Base-by-base conservation (phyloP, 768 basidiomycete species). In the Leccinum aurantiacum region DNA sequence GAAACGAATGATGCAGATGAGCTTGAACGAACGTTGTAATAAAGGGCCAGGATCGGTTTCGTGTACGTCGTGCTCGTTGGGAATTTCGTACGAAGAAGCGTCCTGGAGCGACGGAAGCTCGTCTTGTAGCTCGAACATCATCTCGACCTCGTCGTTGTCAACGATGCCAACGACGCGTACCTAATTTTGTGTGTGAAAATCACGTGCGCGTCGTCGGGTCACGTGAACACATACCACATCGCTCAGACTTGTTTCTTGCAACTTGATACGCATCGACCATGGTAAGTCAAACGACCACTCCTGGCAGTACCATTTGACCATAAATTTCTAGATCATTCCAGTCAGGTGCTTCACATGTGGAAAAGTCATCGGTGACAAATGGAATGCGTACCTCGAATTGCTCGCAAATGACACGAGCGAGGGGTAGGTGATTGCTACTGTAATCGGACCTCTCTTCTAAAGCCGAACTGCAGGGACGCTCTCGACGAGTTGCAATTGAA, bases 341-440 rank as follows among this genome's bases (percentile, higher is more conserved):
- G 92, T 98, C 8, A 87, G 95, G 47, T 96, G 95, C 66, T 97
- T 97, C 71, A 93, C 95, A 15, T 96, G 94, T 70, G 96, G 96
- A 49, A 98, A 98, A 76, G 95, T 98, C 62, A 89, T 98, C 46
- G 94, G 96, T 52, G 93, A 98, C 79, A 92, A 97, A 65, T 98
- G 96, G 95, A 89, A 85, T 59, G 82, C 83, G 22, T 98, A 97
- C 74, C 77, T 97, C 38, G 87, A 89, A 67, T 77, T 95, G 47
- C 78, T 97, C 60, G 84, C 88, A 37, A 83, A 84, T 59, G 94
- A 92, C 66, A 84, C 86, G 76, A 87, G 83, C 64, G 95, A 98
- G 80, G 95, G 95, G 95, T 95, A 67, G 64, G 89, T 77, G 24
- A 35, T 48, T 15, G 13, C 22, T 37, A 1, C 22, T 56, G 44